These are phyloP conservation scores for Neurospora sublineolata DNA, from an alignment of 495 filamentous ascomycete species.

Conservation along the genomic window DNA sequence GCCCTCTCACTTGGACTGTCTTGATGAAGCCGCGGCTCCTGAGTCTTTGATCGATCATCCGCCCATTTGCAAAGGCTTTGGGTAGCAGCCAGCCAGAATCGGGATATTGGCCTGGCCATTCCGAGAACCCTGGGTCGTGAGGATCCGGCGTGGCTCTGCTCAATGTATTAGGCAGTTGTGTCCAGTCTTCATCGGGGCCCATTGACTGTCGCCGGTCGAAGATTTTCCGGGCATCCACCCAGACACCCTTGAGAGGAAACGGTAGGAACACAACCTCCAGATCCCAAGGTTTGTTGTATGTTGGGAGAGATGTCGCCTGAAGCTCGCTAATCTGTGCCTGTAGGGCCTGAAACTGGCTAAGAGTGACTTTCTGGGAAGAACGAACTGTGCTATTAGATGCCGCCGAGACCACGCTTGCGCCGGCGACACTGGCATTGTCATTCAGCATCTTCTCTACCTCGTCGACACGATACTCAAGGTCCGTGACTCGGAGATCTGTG, in stretches of 20 bases:
- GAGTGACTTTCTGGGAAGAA: conserved; percentile 26
- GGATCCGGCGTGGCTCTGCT: conserved; percentile 30
- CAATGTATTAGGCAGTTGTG: conserved; percentile 37
- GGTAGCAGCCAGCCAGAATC: conserved; percentile 44
- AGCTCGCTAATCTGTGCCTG: conserved; percentile 45
- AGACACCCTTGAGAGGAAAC: conserved; percentile 52
- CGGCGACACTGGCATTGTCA: conserved; percentile 30
- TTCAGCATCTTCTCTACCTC: conserved; percentile 48
- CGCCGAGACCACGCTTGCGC: conserved; percentile 32
- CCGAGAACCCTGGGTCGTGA: conserved; percentile 30
- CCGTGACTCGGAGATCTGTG: conserved; percentile 45
- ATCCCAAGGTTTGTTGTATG: conserved; percentile 49
- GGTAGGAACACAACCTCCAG: conserved; percentile 60
- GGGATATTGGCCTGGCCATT: conserved; percentile 33
- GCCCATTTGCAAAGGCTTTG: conserved; percentile 44
- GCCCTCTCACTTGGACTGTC: conserved; percentile 41
- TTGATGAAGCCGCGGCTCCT: conserved; percentile 56
- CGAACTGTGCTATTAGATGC: conserved; percentile 30
- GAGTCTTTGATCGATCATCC: conserved; percentile 48
- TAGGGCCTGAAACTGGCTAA: conserved; percentile 41
- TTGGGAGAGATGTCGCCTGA: conserved; percentile 43
- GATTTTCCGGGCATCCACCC: conserved; percentile 41
- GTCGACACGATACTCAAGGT: conserved; percentile 49
- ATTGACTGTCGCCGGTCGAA: conserved; percentile 31
- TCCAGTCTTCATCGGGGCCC: conserved; percentile 42